These are phyloP conservation scores for Neonectria hederae DNA, from an alignment of 2,329 filamentous ascomycete genomes.

Conservation along the genomic window DNA sequence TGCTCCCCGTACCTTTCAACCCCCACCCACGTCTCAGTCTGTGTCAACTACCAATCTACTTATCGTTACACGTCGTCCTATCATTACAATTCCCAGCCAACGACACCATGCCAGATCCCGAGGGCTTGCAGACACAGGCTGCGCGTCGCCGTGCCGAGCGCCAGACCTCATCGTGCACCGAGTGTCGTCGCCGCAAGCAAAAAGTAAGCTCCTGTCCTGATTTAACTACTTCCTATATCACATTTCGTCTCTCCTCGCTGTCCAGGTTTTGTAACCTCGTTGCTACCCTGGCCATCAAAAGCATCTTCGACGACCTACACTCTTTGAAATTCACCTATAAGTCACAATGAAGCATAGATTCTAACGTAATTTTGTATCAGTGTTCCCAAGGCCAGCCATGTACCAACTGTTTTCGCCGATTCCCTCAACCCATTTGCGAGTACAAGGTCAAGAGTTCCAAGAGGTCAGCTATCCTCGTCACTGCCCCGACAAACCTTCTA, in stretches of 20 bases:
- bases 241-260: background rate
- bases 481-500: background rate
- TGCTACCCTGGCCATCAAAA: background rate
- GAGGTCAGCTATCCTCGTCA: slow-evolving; percentile 25
- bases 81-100: slow-evolving; percentile 13
- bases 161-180: slow-evolving; percentile 57
- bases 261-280: background rate
- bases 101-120: slow-evolving; percentile 31
- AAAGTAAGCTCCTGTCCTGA: slow-evolving; percentile 49
- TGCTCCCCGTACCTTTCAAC: slow-evolving; percentile 6
- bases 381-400: slow-evolving; percentile 65
- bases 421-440: slow-evolving; percentile 61
- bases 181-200: slow-evolving; percentile 62
- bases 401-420: slow-evolving; percentile 62
- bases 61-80: background rate
- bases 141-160: slow-evolving; percentile 36
- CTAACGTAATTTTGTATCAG: slow-evolving; percentile 44
- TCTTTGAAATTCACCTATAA: background rate
- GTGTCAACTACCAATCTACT: background rate
- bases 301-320: background rate
- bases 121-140: slow-evolving; percentile 33
- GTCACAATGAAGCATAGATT: background rate
- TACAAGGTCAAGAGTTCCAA: slow-evolving; percentile 49
- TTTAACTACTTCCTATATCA: background rate
- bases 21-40: background rate